Base-by-base conservation (phyloP, 2,329 filamentous ascomycete genomes). In the Ophiostoma quercus region DNA sequence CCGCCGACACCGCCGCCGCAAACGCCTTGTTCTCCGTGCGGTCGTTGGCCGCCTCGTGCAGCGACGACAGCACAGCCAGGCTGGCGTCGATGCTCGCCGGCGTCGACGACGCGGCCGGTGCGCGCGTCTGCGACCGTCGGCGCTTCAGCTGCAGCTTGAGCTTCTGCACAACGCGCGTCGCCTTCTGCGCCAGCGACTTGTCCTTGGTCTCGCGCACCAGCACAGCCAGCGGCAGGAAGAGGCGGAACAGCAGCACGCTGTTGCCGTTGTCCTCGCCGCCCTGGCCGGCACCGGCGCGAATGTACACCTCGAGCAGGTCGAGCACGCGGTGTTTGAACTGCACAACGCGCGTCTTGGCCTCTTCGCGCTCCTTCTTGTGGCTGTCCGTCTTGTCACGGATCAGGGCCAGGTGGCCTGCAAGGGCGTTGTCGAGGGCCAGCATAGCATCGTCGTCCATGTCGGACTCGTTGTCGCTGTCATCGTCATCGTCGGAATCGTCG, bases 371-470 rank as follows among this genome's bases (percentile, higher is more conserved):
- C 79, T 94, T 91, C 81, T 94, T 95, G 76, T 90, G 90, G 77
- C 85, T 89, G 1, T 82, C 81, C 19, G 82, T 82, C 78, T 92
- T 89, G 73, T 86, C 87, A 67, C 89, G 88, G 71, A 74, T 68
- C 74, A 94, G 89, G 74, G 89, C 88, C 84, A 98, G 96, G 72
- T 97, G 92, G 73, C 92, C 91, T 67, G 89, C 87, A 3, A 99
- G 87, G 76, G 94, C 90, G 12, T 86, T 86, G 75, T 98, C 94
- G 19, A 98, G 83, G 3, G 89, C 89, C 80, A 97, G 89, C 95
- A 98, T 98, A 77, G 97, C 90, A 22, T 94, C 93, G 79, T 98
- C 94, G 72, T 92, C 90, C 93, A 99, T 97, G 79, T 97, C 92
- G 2, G 86, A 88, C 71, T 90, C 90, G 11, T 85, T 85, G 0